Percentiles rank a stretch among this genome's conserved stretches.
Conservation (phyloP, 2,329 filamentous ascomycete genomes). For the Stagonosporopsis cucurbitacearum region DNA sequence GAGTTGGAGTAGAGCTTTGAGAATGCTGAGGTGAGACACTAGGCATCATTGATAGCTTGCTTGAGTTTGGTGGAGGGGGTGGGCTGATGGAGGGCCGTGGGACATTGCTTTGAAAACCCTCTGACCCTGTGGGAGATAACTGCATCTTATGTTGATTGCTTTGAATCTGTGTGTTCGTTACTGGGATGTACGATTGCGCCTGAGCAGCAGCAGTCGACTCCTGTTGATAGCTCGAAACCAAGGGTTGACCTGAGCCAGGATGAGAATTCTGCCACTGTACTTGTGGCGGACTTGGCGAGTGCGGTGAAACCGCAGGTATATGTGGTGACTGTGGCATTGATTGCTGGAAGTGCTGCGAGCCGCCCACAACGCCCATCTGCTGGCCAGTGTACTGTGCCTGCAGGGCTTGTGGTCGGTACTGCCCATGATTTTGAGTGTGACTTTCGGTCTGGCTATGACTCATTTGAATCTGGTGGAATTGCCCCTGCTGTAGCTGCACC, state of each 20-base stretch:
- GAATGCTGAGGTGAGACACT: slow-evolving; percentile 16
- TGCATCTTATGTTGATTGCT: slow-evolving; percentile 35
- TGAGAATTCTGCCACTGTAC: slow-evolving; percentile 14
- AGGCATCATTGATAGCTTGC: slow-evolving; percentile 18
- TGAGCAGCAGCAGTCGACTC: neutral
- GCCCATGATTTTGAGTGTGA: slow-evolving; percentile 8
- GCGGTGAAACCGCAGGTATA: slow-evolving; percentile 19
- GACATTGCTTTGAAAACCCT: slow-evolving; percentile 16
- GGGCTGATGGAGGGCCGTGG: slow-evolving; percentile 26
- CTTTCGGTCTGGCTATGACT: neutral
- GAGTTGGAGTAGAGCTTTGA: slow-evolving; percentile 22
- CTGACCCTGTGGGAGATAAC: slow-evolving; percentile 24
- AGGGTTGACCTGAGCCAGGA: slow-evolving; percentile 8
- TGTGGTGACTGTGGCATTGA: slow-evolving; percentile 20
- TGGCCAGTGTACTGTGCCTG: slow-evolving; percentile 28
- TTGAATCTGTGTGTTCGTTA: neutral
- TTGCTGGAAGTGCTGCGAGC: slow-evolving; percentile 13
- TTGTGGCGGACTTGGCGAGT: slow-evolving; percentile 14
- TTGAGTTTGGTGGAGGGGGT: slow-evolving; percentile 21
- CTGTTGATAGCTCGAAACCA: neutral
- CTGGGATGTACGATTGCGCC: slow-evolving; percentile 19
- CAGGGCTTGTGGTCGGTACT: slow-evolving; percentile 15
- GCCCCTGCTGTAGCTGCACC: slow-evolving; percentile 20
- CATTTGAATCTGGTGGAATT: slow-evolving; percentile 17
- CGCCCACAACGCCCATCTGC: slow-evolving; percentile 37